Percentiles rank a stretch among this genome's conserved stretches.
These are phyloP conservation scores for Actinomortierella ambigua DNA, from an alignment of 371 early-diverging fungal species.

Conservation along the genomic window DNA sequence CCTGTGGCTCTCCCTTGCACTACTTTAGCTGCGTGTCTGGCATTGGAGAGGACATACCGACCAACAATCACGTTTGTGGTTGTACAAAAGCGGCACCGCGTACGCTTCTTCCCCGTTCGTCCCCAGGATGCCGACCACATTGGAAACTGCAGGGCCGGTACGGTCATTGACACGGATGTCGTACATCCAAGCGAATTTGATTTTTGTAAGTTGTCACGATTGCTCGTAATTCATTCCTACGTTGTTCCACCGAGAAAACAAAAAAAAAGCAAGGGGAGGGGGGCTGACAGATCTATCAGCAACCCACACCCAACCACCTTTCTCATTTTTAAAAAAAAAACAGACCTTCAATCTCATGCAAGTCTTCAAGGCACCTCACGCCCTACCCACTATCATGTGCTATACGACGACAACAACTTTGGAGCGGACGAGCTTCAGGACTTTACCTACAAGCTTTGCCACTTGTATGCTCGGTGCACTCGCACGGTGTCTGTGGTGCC, in stretches of 20 bases:
- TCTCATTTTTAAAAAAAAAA: too few species aligned
- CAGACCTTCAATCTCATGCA: slow-evolving; percentile 83
- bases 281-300: too few species aligned
- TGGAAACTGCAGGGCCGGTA: slow-evolving; percentile 89
- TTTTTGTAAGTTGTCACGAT: slow-evolving; percentile 60
- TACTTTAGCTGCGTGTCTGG: slow-evolving; percentile 63
- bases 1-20: not conserved
- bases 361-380: slow-evolving; percentile 93
- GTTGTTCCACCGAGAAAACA: too few species aligned
- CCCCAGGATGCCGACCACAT: slow-evolving; percentile 60
- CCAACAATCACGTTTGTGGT: slow-evolving; percentile 90
- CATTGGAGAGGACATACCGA: slow-evolving; percentile 67
- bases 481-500: slow-evolving; percentile 80
- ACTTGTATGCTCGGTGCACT: slow-evolving; percentile 86
- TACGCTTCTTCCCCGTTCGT: slow-evolving; percentile 84
- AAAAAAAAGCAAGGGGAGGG: too few species aligned
- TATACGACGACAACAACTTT: slow-evolving; percentile 87
- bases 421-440: slow-evolving; percentile 78
- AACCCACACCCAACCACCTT: too few species aligned
- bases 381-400: slow-evolving; percentile 89
- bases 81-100: slow-evolving; percentile 95
- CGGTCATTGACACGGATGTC: slow-evolving; percentile 86
- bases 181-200: slow-evolving; percentile 88
- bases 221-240: too few species aligned
- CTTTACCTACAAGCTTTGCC: slow-evolving; percentile 88